Conservation (phyloP, 768 basidiomycete species). For the Russula lepida region DNA sequence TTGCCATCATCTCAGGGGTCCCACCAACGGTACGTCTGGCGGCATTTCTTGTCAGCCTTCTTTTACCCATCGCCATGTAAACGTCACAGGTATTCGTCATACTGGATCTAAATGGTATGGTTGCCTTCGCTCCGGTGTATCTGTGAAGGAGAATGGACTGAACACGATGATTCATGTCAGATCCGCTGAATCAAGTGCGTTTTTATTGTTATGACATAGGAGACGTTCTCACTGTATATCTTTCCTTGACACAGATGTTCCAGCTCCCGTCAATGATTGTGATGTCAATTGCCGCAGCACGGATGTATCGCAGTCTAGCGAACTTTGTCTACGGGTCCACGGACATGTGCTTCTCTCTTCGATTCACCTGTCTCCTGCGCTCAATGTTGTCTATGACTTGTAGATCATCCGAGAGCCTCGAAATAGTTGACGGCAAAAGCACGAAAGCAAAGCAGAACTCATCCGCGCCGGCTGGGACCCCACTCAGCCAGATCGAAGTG, state of each 20-base stretch:
- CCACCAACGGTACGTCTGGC: background rate
- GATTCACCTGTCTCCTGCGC: background rate
- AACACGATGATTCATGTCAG: background rate
- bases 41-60: background rate
- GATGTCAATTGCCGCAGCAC: background rate
- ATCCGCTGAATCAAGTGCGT: background rate
- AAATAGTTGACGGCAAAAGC: background rate
- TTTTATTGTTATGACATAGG: too few relatives aligned
- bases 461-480: background rate
- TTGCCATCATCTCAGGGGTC: background rate
- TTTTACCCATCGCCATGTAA: background rate
- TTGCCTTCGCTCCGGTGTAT: background rate
- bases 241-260: background rate
- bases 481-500: background rate
- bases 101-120: background rate
- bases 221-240: too few relatives aligned
- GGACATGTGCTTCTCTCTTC: background rate
- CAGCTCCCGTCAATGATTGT: background rate
- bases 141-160: background rate
- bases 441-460: background rate
- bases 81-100: background rate
- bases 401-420: background rate
- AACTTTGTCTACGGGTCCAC: background rate
- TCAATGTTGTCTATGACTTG: background rate
- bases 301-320: background rate